Evolutionary conservation across 192 early-diverging fungal genomes (phyloP).

Genomic region (Thamnidium elegans): DNA sequence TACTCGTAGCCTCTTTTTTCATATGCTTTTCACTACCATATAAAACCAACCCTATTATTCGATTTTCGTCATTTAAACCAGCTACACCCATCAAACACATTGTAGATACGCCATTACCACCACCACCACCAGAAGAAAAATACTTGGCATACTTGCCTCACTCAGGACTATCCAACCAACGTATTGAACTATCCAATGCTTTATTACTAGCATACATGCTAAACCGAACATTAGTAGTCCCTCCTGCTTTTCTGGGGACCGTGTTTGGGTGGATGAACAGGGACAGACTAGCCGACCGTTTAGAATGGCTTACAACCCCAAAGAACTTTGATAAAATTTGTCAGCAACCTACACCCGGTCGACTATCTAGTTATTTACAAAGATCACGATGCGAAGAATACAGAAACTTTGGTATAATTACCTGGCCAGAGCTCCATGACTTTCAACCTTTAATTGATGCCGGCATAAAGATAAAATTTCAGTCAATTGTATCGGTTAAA

Average conservation of each 20-base stretch:
- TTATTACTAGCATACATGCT: slow-evolving; percentile 49
- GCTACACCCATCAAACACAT: neutral
- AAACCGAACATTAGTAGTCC: slow-evolving; percentile 52
- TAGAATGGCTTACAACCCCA: slow-evolving; percentile 39
- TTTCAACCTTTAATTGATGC: neutral
- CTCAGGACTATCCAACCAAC: slow-evolving; percentile 56
- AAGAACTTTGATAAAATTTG: slow-evolving; percentile 22
- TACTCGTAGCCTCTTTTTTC: neutral
- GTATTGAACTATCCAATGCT: slow-evolving; percentile 53
- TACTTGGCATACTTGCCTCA: slow-evolving; percentile 55
- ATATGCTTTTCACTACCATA: neutral
- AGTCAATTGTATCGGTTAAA: neutral
- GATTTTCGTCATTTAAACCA: neutral
- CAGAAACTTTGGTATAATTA: slow-evolving; percentile 11
- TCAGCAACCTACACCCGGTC: neutral
- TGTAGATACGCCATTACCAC: too few relatives aligned
- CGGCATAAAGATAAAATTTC: slow-evolving; percentile 12
- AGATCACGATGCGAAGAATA: slow-evolving; percentile 21
- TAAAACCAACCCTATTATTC: neutral
- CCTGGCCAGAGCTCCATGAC: slow-evolving; percentile 25
- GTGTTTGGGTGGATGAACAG: slow-evolving; percentile 41
- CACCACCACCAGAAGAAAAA: slow-evolving; percentile 28
- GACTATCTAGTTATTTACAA: slow-evolving; percentile 27
- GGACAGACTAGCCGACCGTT: slow-evolving; percentile 31
- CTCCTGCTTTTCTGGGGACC: slow-evolving; percentile 49